These are phyloP conservation scores for Auriscalpium microsporum DNA, from an alignment of 768 basidiomycete genomes.

Conservation along the genomic window DNA sequence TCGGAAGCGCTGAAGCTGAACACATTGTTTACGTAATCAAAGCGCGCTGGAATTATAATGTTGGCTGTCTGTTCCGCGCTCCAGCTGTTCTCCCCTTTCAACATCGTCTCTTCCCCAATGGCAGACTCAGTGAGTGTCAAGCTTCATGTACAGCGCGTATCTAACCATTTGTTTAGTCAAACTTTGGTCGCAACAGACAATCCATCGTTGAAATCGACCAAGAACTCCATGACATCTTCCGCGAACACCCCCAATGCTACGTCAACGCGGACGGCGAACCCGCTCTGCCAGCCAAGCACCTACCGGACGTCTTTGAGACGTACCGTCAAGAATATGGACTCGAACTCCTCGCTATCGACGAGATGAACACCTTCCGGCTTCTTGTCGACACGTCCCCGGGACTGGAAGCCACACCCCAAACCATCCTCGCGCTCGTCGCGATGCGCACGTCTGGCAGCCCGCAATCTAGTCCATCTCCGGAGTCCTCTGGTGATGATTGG, in stretches of 20 bases:
- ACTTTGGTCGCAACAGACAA: slow-evolving; percentile 54
- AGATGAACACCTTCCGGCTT: slow-evolving; percentile 49
- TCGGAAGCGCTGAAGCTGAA: too few species aligned
- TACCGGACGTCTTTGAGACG: slow-evolving; percentile 59
- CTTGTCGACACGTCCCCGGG: slow-evolving; percentile 53
- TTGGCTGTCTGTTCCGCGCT: background rate
- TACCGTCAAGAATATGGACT: slow-evolving; percentile 54
- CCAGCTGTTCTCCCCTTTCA: background rate
- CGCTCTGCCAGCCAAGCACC: slow-evolving; percentile 60
- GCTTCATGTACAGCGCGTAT: too few species aligned
- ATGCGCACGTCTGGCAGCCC: slow-evolving; percentile 17
- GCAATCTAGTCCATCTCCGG: slow-evolving; percentile 7
- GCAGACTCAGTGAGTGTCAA: too few species aligned
- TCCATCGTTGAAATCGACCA: slow-evolving; percentile 65
- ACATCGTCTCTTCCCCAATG: background rate
- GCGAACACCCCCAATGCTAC: slow-evolving; percentile 52
- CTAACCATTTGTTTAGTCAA: too few species aligned
- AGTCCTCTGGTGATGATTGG: slow-evolving; percentile 22
- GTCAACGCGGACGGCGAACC: slow-evolving; percentile 51
- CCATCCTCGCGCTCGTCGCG: slow-evolving; percentile 57
- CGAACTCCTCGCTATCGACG: slow-evolving; percentile 56
- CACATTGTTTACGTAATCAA: too few species aligned
- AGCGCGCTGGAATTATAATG: background rate
- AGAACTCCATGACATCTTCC: slow-evolving; percentile 60
- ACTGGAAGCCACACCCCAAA: slow-evolving; percentile 59